Base-by-base conservation (phyloP, 2,329 filamentous ascomycete species). In the Pyricularia pennisetigena region DNA sequence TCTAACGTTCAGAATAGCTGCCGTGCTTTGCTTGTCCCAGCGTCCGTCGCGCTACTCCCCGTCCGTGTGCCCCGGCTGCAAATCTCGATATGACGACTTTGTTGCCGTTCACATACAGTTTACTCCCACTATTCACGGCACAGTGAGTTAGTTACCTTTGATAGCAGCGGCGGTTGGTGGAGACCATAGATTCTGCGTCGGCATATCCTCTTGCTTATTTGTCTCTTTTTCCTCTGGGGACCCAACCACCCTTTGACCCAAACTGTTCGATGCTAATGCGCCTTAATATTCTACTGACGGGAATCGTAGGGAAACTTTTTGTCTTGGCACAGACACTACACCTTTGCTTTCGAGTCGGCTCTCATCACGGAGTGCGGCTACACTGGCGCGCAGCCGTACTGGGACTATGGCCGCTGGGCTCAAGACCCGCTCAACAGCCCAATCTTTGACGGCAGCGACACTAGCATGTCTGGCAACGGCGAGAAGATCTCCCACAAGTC, bases 361-460 rank as follows among this genome's bases (percentile, higher is more conserved):
- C 72, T 82, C 61, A 74, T 75, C n/a, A 72, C 76, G 1, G 80
- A 82, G 71, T 82, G 80, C 70, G 77, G 76, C 5, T 82, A 80
- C 69, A 76, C 69, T 8, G 79, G 79, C 4, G 76, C 73, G 7
- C 78, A 79, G 69, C 80, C 80, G 10, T 86, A 85, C 76, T 82
- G 81, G 76, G 82, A 86, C 73, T 86, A 83, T 82, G 79, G 79
- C 2, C 78, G 79, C 67, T 81, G 80, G 75, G 77, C 80, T 2
- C 70, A 76, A 2, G 80, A 86, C 70, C 78, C 80, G 0, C 71
- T 75, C 69, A 78, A 80, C 68, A 85, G 83, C 0, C 82, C 84
- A 16, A 73, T 86, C 65, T 86, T 88, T 69, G 83, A 86, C 71
- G 85, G 85, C 65, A 82, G 81, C 70, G 80, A 79, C 29, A 83